These are phyloP conservation scores for Uronychia setigera DNA, from an alignment of 73 alveolate genomes.

Conservation along the genomic window DNA sequence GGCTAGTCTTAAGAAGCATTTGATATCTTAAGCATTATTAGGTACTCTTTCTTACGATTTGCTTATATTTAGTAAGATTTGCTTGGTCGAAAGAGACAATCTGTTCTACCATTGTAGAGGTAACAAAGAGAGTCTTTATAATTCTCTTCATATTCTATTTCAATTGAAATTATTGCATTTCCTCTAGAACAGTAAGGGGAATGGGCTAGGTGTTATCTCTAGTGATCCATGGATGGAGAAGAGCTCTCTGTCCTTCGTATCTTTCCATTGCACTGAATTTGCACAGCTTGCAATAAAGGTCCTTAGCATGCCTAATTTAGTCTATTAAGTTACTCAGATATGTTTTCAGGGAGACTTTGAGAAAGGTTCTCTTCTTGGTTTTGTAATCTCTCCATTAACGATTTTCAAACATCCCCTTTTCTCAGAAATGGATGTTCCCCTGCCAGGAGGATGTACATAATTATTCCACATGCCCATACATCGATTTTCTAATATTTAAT, in stretches of 20 bases:
- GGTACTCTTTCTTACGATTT: too few relatives aligned
- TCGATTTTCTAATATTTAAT: constrained; percentile 66
- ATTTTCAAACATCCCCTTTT: constrained; percentile 21
- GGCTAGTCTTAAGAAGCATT: too few relatives aligned
- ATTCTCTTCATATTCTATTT: background rate
- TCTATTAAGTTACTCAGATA: background rate
- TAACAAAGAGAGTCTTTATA: background rate
- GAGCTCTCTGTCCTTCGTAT: constrained; percentile 74
- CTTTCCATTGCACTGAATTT: constrained; percentile 37
- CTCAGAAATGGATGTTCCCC: constrained; percentile 90
- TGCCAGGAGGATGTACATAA: constrained; percentile 76
- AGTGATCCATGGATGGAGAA: constrained; percentile 87
- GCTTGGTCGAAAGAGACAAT: too few relatives aligned
- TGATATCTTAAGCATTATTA: too few relatives aligned
- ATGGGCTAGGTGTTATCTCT: constrained; percentile 34
- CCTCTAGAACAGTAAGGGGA: constrained; percentile 44
- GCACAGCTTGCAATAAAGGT: background rate
- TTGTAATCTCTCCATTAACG: background rate
- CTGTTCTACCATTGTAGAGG: too few relatives aligned
- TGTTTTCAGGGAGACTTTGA: background rate
- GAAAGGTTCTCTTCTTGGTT: background rate
- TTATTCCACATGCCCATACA: constrained; percentile 96
- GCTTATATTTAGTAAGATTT: too few relatives aligned
- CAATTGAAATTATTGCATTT: constrained; percentile 5
- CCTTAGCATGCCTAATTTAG: background rate